A percentile compares a stretch with the other conserved stretches of the same genome.
Evolutionary conservation across 768 basidiomycete genomes (phyloP).

Genomic region (Lactifluus piperatus): DNA sequence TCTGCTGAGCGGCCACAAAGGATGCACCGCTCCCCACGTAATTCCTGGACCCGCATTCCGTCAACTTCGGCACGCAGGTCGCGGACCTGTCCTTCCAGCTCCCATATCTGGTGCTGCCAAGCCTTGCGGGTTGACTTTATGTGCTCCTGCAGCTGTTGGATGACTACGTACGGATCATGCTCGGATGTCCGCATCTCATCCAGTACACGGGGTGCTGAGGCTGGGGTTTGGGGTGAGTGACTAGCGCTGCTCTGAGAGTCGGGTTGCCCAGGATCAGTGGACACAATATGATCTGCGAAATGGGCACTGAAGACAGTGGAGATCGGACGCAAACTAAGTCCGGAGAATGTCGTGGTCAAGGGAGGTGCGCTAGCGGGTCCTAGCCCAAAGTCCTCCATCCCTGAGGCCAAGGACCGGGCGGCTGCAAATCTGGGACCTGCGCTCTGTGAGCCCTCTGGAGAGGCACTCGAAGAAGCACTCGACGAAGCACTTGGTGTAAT

Average conservation of each 20-base stretch:
- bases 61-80: conserved; percentile 65
- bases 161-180: conserved; percentile 37
- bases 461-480: neutral
- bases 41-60: conserved; percentile 36
- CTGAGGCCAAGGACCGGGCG: neutral
- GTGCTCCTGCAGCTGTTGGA: conserved; percentile 54
- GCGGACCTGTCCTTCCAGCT: conserved; percentile 63
- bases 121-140: conserved; percentile 46
- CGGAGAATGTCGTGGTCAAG: conserved; percentile 50
- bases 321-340: conserved; percentile 63
- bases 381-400: conserved; percentile 23
- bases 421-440: neutral
- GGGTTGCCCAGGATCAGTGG: conserved; percentile 30
- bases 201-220: conserved; percentile 22
- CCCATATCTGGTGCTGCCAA: conserved; percentile 69
- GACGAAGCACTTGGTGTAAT: neutral
- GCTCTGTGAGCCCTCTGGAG: neutral
- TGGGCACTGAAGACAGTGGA: conserved; percentile 69
- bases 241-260: conserved; percentile 44
- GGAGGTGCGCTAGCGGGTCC: conserved; percentile 52
- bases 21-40: conserved; percentile 41
- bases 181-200: conserved; percentile 29
- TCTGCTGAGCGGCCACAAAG: conserved; percentile 47
- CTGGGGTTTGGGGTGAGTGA: conserved; percentile 29
- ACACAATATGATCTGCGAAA: conserved; percentile 40